Conservation (phyloP, 2,329 filamentous ascomycete species). For the Emergomyces orientalis region DNA sequence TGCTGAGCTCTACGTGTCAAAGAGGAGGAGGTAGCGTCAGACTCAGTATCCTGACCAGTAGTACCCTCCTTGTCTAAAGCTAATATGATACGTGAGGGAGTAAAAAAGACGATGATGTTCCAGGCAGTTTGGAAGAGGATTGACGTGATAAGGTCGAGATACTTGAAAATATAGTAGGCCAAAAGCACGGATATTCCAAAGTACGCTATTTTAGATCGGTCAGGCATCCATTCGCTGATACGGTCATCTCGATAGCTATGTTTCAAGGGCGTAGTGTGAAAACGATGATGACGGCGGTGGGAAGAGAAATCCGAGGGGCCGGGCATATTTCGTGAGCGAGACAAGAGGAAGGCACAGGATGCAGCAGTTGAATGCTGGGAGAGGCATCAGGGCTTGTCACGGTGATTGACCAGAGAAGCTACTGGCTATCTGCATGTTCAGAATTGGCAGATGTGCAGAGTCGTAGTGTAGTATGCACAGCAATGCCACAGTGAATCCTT, state of each 20-base stretch:
- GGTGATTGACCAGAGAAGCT: background rate
- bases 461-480: background rate
- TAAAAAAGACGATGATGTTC: slow-evolving; percentile 32
- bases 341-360: background rate
- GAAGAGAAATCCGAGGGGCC: slow-evolving; percentile 11
- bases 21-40: background rate
- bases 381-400: slow-evolving; percentile 7
- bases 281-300: background rate
- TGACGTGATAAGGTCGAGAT: slow-evolving; percentile 22
- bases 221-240: slow-evolving; percentile 21
- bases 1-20: slow-evolving; percentile 15
- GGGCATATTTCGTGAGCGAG: slow-evolving; percentile 10
- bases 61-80: slow-evolving; percentile 44
- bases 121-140: slow-evolving; percentile 28
- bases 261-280: slow-evolving; percentile 3
- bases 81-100: slow-evolving; percentile 33
- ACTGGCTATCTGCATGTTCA: slow-evolving; percentile 6
- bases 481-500: background rate
- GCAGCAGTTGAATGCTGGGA: background rate
- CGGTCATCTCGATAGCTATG: slow-evolving; percentile 29
- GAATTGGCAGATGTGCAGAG: background rate
- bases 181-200: slow-evolving; percentile 23
- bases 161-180: slow-evolving; percentile 23
- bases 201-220: slow-evolving; percentile 24
- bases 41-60: slow-evolving; percentile 31